Percentiles rank a stretch among this genome's conserved stretches.
Evolutionary conservation across 495 filamentous ascomycete genomes (phyloP).

Genomic region (Xylaria grammica): DNA sequence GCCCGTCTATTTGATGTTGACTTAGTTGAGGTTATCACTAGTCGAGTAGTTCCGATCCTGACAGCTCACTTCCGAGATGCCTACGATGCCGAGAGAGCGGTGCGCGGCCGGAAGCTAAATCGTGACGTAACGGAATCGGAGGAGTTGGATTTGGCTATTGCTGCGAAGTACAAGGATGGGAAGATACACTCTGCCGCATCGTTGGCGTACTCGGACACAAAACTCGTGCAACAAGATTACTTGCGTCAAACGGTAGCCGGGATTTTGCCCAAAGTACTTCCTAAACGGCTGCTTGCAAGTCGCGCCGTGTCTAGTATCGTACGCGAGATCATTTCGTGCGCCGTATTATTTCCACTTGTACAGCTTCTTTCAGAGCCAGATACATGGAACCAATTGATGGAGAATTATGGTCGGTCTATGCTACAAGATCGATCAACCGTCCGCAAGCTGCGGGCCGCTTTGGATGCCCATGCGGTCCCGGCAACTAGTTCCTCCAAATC

Average conservation of each 20-base stretch:
- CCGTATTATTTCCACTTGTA: conserved; percentile 73
- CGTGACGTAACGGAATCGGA: conserved; percentile 94
- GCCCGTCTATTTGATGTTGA: conserved; percentile 75
- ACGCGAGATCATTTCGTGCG: conserved; percentile 82
- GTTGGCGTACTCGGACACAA: conserved; percentile 79
- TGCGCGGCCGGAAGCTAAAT: conserved; percentile 85
- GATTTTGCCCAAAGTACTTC: conserved; percentile 78
- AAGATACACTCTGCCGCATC: conserved; percentile 89
- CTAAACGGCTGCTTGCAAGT: conserved; percentile 73
- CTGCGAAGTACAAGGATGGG: conserved; percentile 87
- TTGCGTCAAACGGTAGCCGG: conserved; percentile 71
- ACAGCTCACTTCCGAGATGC: conserved; percentile 92
- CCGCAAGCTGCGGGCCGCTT: conserved; percentile 86
- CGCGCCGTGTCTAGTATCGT: conserved; percentile 78
- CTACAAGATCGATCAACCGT: conserved; percentile 96
- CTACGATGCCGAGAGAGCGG: conserved; percentile 83
- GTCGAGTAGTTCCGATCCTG: conserved; percentile 82
- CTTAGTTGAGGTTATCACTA: conserved; percentile 78
- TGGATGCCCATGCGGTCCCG: conserved; percentile 94
- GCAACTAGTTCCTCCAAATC: conserved; percentile 68
- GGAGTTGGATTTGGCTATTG: conserved; percentile 92
- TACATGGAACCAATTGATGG: conserved; percentile 95
- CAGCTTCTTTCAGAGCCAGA: conserved; percentile 84
- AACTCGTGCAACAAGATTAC: conserved; percentile 83
- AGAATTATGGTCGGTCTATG: conserved; percentile 83